phyloP scores from a whole-genome alignment of 345 rosid species.

The Rubroshorea leprosula region DNA sequence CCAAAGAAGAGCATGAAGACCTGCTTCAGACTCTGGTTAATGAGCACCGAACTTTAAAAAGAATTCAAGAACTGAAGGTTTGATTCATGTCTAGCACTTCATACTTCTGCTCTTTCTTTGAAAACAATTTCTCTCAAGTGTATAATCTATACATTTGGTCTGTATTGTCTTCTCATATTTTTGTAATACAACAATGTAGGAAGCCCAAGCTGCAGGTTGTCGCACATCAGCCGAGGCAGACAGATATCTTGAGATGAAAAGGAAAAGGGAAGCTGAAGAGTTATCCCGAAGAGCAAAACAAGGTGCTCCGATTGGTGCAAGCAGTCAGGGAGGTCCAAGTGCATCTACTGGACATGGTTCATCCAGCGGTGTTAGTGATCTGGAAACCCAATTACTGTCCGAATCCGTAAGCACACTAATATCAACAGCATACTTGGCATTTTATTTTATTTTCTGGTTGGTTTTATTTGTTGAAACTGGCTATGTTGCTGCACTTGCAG shows the following conservation, averaged over 20 bases:
- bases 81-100: constrained; percentile 5
- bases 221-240: constrained; percentile 81
- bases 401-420: constrained; percentile 55
- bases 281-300: constrained; percentile 64
- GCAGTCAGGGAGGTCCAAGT: constrained; percentile 36
- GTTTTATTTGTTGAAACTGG: constrained; percentile 1
- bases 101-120: too few species aligned
- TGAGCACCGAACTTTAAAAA: constrained; percentile 71
- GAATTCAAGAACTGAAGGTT: constrained; percentile 80
- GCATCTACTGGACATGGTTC: constrained; percentile 49
- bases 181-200: too few species aligned
- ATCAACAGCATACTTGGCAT: background rate
- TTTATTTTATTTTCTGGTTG: constrained; percentile 1
- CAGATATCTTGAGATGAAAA: constrained; percentile 52
- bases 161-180: too few species aligned
- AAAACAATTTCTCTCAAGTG: too few species aligned
- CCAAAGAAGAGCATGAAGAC: constrained; percentile 87
- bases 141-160: too few species aligned
- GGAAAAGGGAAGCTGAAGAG: constrained; percentile 77
- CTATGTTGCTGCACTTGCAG: too few species aligned
- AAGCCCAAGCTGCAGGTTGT: constrained; percentile 89
- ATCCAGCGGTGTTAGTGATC: constrained; percentile 51
- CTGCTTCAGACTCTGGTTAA: constrained; percentile 60
- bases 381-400: constrained; percentile 67
- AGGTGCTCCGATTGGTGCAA: constrained; percentile 43